phyloP scores from a whole-genome alignment of 2,329 filamentous ascomycete species.

The Colletotrichum sansevieriae region DNA sequence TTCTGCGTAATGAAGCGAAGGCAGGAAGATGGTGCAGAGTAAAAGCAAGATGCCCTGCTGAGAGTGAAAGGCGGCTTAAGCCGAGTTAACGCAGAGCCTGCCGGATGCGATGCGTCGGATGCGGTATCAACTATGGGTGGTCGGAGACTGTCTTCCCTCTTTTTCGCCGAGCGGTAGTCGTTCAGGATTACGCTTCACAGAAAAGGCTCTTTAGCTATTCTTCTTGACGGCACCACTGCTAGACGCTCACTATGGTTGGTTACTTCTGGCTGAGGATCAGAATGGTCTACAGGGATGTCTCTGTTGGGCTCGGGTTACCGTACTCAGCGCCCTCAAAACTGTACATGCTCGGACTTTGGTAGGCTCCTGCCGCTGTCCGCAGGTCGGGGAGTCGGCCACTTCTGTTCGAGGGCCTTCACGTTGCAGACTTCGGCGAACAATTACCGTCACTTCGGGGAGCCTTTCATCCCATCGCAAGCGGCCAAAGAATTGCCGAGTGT shows the following conservation, averaged over 20 bases:
- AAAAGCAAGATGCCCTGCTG: accelerated
- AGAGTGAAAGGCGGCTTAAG: background rate
- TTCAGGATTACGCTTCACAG: background rate
- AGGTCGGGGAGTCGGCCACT: background rate
- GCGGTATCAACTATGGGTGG: background rate
- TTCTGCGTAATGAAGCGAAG: background rate
- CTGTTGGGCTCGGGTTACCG: background rate
- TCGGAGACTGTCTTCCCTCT: background rate
- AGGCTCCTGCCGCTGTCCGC: background rate
- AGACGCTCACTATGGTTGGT: background rate
- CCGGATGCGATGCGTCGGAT: background rate
- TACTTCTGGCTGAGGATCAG: background rate
- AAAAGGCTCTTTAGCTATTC: background rate
- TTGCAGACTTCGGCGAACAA: background rate
- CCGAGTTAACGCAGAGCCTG: background rate
- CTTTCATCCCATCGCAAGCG: background rate
- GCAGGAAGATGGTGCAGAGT: background rate
- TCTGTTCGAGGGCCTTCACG: background rate
- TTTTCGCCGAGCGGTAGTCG: background rate
- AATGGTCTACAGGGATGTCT: background rate
- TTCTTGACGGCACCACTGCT: background rate
- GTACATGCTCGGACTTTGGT: background rate
- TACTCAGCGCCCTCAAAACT: background rate
- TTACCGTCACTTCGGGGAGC: background rate
- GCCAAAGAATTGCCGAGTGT: background rate